A percentile compares a stretch with the other conserved stretches of the same genome.
Conservation (phyloP, 495 filamentous ascomycete species). For the Penicillium desertorum region DNA sequence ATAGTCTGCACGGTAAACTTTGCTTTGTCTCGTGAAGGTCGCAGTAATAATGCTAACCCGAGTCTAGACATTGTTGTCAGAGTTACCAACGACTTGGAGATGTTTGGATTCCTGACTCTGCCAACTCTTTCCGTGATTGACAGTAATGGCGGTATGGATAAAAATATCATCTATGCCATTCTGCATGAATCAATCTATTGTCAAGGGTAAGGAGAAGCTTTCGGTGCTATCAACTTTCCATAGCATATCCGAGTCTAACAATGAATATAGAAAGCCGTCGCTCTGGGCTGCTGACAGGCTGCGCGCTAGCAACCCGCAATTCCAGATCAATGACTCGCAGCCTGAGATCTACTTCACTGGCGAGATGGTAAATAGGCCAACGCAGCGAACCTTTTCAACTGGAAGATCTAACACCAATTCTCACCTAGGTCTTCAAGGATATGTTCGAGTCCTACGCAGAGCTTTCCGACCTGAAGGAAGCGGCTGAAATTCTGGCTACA, state of each 20-base stretch:
- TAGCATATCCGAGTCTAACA: constrained; percentile 18
- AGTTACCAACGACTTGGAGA: constrained; percentile 64
- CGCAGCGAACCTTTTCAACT: background rate
- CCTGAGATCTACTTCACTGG: constrained; percentile 77
- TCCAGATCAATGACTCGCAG: constrained; percentile 45
- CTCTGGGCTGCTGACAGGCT: constrained; percentile 64
- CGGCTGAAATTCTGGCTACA: constrained; percentile 68
- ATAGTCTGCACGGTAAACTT: constrained; percentile 58
- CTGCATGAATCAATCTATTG: constrained; percentile 87
- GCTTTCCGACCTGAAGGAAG: constrained; percentile 60
- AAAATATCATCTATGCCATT: constrained; percentile 76
- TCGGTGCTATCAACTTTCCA: background rate
- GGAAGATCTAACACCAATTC: constrained; percentile 6
- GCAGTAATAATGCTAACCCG: background rate
- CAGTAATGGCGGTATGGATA: constrained; percentile 63
- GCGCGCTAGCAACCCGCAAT: constrained; percentile 40
- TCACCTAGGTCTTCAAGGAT: constrained; percentile 63
- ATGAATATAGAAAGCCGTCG: constrained; percentile 45
- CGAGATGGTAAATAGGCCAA: constrained; percentile 63
- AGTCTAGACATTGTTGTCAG: constrained; percentile 63
- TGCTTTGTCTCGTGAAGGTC: background rate
- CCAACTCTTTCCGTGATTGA: constrained; percentile 68
- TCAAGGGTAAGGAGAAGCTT: constrained; percentile 43
- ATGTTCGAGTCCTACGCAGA: constrained; percentile 78
- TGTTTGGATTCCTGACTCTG: constrained; percentile 70